Percentiles rank a stretch among this genome's conserved stretches.
phyloP scores from a whole-genome alignment of 257 asterid genomes.

The Vinca minor region DNA sequence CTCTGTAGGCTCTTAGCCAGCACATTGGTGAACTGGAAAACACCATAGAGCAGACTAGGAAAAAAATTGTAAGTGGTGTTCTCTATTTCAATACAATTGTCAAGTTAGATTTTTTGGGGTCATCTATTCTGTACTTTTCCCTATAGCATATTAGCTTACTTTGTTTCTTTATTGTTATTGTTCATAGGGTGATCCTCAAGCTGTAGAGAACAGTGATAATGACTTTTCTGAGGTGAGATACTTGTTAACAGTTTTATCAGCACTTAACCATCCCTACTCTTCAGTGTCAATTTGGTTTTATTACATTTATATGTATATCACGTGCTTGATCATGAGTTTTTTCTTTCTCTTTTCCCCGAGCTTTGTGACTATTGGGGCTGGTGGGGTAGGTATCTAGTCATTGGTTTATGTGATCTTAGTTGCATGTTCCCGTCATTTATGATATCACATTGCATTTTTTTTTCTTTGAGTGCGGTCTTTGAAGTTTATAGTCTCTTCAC shows the following conservation, averaged over 20 bases:
- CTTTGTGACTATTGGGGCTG: background rate
- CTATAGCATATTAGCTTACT: background rate
- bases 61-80: conserved; percentile 56
- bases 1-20: conserved; percentile 82
- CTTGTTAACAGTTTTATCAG: background rate
- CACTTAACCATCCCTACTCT: background rate
- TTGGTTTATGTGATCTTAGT: background rate
- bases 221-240: conserved; percentile 45
- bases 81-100: conserved; percentile 3
- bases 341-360: background rate
- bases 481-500: background rate
- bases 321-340: background rate
- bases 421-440: background rate
- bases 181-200: conserved; percentile 41
- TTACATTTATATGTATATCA: background rate
- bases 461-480: background rate
- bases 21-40: conserved; percentile 84
- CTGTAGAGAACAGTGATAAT: conserved; percentile 18
- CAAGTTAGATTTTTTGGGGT: background rate
- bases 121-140: background rate
- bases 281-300: background rate
- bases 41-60: conserved; percentile 58
- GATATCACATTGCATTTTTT: background rate
- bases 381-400: background rate
- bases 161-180: conserved; percentile 9